These are phyloP conservation scores for Hemisphaericaspora nanyangensis DNA, from an alignment of 805 yeast species.

Conservation along the genomic window DNA sequence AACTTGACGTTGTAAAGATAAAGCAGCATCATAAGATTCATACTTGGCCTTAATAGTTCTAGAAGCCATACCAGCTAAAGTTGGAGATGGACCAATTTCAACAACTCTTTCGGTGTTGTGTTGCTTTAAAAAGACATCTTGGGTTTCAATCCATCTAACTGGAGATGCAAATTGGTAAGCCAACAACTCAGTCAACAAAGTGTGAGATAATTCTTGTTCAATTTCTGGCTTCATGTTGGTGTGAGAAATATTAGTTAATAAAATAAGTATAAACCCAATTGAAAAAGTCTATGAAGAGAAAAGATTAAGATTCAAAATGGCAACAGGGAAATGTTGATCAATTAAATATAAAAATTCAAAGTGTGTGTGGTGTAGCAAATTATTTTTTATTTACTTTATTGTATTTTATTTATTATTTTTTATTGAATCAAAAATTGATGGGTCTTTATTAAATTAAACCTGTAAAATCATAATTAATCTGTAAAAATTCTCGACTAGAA, in stretches of 20 bases:
- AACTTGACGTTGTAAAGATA: constrained; percentile 89
- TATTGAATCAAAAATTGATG: too few species aligned
- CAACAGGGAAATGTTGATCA: not conserved
- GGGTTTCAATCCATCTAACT: constrained; percentile 99
- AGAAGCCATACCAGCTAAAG: constrained; percentile 97
- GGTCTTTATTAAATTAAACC: not conserved
- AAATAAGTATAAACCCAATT: not conserved
- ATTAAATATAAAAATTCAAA: too few species aligned
- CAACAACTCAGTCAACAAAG: constrained; percentile 87
- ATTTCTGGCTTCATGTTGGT: constrained; percentile 83
- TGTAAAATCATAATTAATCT: not conserved
- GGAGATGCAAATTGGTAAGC: constrained; percentile 99
- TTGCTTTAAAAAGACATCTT: constrained; percentile 92
- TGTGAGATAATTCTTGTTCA: constrained; percentile 96
- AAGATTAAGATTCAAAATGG: not conserved
- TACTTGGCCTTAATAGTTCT: constrained; percentile 93
- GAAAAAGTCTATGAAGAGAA: not conserved
- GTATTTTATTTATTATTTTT: too few species aligned
- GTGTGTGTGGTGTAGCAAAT: not conserved
- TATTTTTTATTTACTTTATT: too few species aligned
- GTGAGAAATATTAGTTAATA: not conserved
- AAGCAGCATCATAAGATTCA: constrained; percentile 97
- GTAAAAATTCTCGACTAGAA: not conserved
- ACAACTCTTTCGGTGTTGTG: constrained; percentile 96
- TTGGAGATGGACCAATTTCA: constrained; percentile 98